These are phyloP conservation scores for Blepharisma undulans DNA, from an alignment of 169 alveolate species.

Conservation along the genomic window DNA sequence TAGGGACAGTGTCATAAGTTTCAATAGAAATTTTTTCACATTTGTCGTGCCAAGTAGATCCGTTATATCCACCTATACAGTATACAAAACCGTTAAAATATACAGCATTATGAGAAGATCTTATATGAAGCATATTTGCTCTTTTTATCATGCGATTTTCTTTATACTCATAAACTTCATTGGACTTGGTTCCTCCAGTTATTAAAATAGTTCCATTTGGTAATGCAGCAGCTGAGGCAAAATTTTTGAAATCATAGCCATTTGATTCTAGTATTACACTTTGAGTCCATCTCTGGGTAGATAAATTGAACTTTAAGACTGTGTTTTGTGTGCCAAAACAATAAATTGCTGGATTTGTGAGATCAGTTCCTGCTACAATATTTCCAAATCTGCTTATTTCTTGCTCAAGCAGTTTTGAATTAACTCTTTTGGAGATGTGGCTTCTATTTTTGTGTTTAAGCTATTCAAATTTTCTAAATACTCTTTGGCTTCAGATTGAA, in stretches of 20 bases:
- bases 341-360: constrained; percentile 31
- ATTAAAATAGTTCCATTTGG: constrained; percentile 42
- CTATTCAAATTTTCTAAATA: constrained; percentile 2
- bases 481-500: background rate
- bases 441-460: background rate
- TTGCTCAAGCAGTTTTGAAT: constrained; percentile 9
- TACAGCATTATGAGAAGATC: constrained; percentile 42
- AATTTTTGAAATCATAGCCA: constrained; percentile 44
- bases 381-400: constrained; percentile 34
- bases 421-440: background rate
- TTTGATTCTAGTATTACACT: constrained; percentile 20
- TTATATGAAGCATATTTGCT: constrained; percentile 25
- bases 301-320: constrained; percentile 25
- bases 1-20: constrained; percentile 26
- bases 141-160: constrained; percentile 32
- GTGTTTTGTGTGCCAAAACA: constrained; percentile 39
- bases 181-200: constrained; percentile 48
- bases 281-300: constrained; percentile 13
- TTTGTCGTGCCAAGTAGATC: constrained; percentile 42
- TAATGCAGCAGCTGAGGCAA: constrained; percentile 30
- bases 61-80: constrained; percentile 45
- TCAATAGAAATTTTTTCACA: constrained; percentile 39
- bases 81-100: constrained; percentile 42
- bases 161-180: constrained; percentile 41
- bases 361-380: background rate